Conservation (phyloP, 805 yeast species). For the Phaffomyces thermotolerans region DNA sequence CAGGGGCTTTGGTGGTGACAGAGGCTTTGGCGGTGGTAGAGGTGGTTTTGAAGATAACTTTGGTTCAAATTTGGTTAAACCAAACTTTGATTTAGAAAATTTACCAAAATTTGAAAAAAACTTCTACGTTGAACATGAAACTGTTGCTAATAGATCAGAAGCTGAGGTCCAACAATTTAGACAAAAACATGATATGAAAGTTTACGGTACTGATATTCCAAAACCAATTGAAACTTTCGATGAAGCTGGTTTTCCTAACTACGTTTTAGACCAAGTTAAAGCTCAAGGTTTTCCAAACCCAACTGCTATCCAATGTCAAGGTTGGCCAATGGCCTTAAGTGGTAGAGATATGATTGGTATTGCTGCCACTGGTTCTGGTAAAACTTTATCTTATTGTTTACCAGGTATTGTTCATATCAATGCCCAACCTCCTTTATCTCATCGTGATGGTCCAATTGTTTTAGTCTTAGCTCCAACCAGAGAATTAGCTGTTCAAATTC, state of each 20-base stretch:
- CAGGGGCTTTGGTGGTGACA: constrained; percentile 31
- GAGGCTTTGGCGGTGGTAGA: constrained; percentile 24
- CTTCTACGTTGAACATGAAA: constrained; percentile 81
- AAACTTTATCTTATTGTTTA: constrained; percentile 92
- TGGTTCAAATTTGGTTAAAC: constrained; percentile 56
- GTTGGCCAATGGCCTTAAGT: constrained; percentile 99
- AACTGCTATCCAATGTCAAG: constrained; percentile 97
- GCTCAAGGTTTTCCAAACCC: constrained; percentile 91
- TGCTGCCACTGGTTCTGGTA: constrained; percentile 99
- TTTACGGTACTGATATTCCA: constrained; percentile 79
- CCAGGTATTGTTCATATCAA: constrained; percentile 97
- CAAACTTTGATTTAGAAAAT: constrained; percentile 71
- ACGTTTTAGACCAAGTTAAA: constrained; percentile 82
- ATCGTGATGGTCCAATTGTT: constrained; percentile 97
- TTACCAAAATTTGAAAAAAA: constrained; percentile 92
- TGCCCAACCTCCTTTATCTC: constrained; percentile 89
- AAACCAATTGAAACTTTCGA: constrained; percentile 89
- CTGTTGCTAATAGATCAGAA: constrained; percentile 68
- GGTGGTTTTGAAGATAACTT: constrained; percentile 34
- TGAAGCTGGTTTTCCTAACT: constrained; percentile 97
- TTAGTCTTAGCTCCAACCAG: constrained; percentile 96
- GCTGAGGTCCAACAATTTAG: constrained; percentile 72
- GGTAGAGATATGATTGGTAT: constrained; percentile 99
- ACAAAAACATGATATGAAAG: constrained; percentile 77
- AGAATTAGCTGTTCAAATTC: constrained; percentile 97